Conservation (phyloP, 1,139 yeast species). For the Saccharomyces pastorianus region DNA sequence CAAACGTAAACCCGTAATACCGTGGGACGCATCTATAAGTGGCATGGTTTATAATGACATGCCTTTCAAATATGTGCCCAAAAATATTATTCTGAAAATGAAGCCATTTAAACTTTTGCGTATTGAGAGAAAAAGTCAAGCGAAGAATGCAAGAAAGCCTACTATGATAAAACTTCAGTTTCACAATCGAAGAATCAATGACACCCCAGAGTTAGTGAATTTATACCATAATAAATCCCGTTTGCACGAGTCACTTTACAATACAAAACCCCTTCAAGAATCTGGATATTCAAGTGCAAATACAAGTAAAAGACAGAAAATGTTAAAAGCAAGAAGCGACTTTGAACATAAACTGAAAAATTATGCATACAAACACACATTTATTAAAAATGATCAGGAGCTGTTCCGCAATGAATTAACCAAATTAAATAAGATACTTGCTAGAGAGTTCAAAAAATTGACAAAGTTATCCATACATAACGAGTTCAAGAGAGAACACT, state of each 20-base stretch:
- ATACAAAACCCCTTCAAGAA: constrained; percentile 1
- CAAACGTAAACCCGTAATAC: constrained; percentile 20
- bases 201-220: constrained; percentile 22
- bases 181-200: constrained; percentile 26
- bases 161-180: constrained; percentile 20
- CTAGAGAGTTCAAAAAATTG: constrained; percentile 18
- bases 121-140: constrained; percentile 10
- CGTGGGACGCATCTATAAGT: constrained; percentile 33
- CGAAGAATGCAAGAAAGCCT: constrained; percentile 5
- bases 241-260: constrained; percentile 1
- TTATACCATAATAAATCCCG: constrained; percentile 9
- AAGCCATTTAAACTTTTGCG: constrained; percentile 24
- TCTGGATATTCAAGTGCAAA: not conserved
- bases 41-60: constrained; percentile 29
- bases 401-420: constrained; percentile 17
- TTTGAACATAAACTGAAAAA: constrained; percentile 15
- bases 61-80: constrained; percentile 28
- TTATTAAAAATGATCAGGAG: constrained; percentile 23
- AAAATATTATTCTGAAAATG: constrained; percentile 21
- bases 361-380: constrained; percentile 17
- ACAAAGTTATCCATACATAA: constrained; percentile 18
- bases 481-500: constrained; percentile 11
- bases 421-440: constrained; percentile 16
- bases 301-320: constrained; percentile 4
- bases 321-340: constrained; percentile 9